Percentiles rank a stretch among this genome's conserved stretches.
Conservation (phyloP, 1,139 yeast genomes). For the Hyphopichia burtonii region DNA sequence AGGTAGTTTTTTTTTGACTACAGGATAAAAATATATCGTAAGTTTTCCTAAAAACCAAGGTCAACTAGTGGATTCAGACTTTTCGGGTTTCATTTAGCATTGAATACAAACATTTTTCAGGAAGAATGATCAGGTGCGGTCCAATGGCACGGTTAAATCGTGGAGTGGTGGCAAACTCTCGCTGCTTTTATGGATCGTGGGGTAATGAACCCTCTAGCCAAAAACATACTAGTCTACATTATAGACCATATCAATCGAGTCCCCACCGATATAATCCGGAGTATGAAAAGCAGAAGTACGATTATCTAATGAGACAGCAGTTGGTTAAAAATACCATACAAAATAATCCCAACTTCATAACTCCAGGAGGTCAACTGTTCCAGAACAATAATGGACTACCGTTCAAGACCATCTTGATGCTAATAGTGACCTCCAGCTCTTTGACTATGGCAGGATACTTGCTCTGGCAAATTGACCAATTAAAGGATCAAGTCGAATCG, state of each 20-base stretch:
- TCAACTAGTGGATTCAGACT: too few relatives aligned
- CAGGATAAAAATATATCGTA: too few relatives aligned
- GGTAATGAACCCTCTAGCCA: not conserved
- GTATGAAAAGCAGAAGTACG: constrained; percentile 12
- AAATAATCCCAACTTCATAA: constrained; percentile 8
- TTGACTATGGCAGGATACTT: constrained; percentile 26
- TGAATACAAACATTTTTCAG: too few relatives aligned
- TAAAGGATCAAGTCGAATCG: constrained; percentile 11
- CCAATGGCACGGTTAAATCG: not conserved
- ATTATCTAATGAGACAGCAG: constrained; percentile 12
- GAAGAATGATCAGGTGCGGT: not conserved
- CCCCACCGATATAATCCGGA: constrained; percentile 5
- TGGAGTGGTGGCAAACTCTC: not conserved
- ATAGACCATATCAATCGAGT: not conserved
- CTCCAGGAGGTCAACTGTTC: constrained; percentile 3
- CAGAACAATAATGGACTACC: constrained; percentile 13
- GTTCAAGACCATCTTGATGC: constrained; percentile 19
- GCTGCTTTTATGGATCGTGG: not conserved
- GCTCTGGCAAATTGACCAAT: constrained; percentile 13
- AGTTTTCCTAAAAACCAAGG: too few relatives aligned
- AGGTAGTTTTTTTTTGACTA: too few relatives aligned
- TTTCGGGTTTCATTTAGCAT: too few relatives aligned
- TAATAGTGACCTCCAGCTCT: constrained; percentile 23
- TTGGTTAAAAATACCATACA: constrained; percentile 11
- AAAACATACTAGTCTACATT: not conserved